Evolutionary conservation across 202 grass and related monocot species (phyloP).

Genomic region (Miscanthus sacchariflorus): DNA sequence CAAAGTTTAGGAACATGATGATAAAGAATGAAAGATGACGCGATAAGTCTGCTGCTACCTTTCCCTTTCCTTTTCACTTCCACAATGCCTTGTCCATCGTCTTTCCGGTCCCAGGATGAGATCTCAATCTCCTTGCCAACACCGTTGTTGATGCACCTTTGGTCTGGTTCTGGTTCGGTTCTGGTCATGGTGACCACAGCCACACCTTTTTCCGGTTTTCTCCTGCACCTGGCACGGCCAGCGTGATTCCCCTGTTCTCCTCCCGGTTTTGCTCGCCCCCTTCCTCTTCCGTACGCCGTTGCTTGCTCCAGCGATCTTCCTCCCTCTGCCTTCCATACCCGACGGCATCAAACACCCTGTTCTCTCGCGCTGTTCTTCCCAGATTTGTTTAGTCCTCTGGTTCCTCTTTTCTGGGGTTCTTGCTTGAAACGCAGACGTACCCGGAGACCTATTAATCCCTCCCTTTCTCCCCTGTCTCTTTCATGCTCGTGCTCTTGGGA

Average conservation of each 20-base stretch:
- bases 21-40: background rate
- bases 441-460: slow-evolving; percentile 35
- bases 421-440: slow-evolving; percentile 25
- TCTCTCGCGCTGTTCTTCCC: slow-evolving; percentile 12
- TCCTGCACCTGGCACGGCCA: slow-evolving; percentile 1
- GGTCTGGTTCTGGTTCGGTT: background rate
- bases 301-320: slow-evolving; percentile 42
- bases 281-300: slow-evolving; percentile 3
- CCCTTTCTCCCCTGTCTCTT: background rate
- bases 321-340: background rate
- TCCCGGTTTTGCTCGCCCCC: background rate
- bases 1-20: background rate
- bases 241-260: slow-evolving; percentile 11
- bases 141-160: background rate
- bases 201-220: background rate
- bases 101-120: background rate
- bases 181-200: background rate
- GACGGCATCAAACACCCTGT: slow-evolving; percentile 11
- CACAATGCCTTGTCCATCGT: slow-evolving; percentile 8
- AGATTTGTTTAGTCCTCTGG: background rate
- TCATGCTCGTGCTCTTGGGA: slow-evolving; percentile 10
- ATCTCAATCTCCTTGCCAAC: background rate
- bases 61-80: background rate
- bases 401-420: slow-evolving; percentile 38
- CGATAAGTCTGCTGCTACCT: background rate